Evolutionary conservation across 2,329 filamentous ascomycete species (phyloP).

Genomic region (Penicillium decumbens): DNA sequence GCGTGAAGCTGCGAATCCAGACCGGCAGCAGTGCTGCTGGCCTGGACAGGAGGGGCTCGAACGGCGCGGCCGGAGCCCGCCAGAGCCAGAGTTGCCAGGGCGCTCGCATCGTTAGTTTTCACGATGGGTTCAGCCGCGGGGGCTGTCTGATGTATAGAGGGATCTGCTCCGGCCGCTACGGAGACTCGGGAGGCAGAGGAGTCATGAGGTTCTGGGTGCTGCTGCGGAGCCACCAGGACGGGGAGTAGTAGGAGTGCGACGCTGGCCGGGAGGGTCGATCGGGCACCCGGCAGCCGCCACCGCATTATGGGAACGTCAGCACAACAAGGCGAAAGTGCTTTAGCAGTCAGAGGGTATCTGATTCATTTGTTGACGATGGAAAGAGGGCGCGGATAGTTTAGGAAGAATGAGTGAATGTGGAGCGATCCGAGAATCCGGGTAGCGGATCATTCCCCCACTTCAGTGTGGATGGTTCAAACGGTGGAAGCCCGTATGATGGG

Average conservation of each 20-base stretch:
- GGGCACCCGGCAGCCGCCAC: slow-evolving; percentile 61
- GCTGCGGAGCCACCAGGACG: slow-evolving; percentile 61
- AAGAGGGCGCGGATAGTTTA: neutral
- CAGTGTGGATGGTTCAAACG: slow-evolving; percentile 1
- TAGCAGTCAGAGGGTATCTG: neutral
- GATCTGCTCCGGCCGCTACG: slow-evolving; percentile 20
- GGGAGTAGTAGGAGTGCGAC: slow-evolving; percentile 57
- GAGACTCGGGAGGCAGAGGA: slow-evolving; percentile 27
- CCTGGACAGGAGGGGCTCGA: slow-evolving; percentile 82
- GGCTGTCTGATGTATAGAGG: slow-evolving; percentile 13
- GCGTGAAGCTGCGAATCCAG: slow-evolving; percentile 81
- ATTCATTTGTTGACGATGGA: slow-evolving; percentile 8
- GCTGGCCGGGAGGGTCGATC: slow-evolving; percentile 51
- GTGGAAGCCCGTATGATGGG: neutral
- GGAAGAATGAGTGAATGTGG: slow-evolving; percentile 12
- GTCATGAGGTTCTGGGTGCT: slow-evolving; percentile 45
- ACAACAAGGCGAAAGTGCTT: slow-evolving; percentile 12
- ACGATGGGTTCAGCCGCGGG: slow-evolving; percentile 26
- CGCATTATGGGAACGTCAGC: slow-evolving; percentile 52
- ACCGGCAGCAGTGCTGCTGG: slow-evolving; percentile 58
- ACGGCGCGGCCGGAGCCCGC: slow-evolving; percentile 69
- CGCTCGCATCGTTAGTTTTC: slow-evolving; percentile 70
- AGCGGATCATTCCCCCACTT: slow-evolving; percentile 22
- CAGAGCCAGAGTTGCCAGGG: slow-evolving; percentile 97
- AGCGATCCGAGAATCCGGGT: slow-evolving; percentile 20